Evolutionary conservation across 768 basidiomycete species (phyloP), one percentile per base, ranked within the genome.

Genomic region (Boletus edulis): DNA sequence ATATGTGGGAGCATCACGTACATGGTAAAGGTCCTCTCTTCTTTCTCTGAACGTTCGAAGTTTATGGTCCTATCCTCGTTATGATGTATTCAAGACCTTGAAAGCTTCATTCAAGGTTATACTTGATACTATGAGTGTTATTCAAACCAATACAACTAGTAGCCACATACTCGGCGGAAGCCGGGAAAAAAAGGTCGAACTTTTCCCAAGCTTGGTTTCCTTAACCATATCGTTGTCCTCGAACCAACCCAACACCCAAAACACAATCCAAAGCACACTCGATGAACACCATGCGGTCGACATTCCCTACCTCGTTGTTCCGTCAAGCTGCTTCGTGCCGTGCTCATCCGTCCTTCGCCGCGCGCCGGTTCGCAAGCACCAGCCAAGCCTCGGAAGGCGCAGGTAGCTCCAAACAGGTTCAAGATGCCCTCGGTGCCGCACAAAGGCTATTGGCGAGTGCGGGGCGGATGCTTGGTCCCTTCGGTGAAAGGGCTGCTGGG

Each of bases 341-440:
- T 20, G 46, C 54, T 49, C 38, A 56, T 29, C 52, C 60, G 20
- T 47, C 62, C 24, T 67, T 58, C 39, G 41, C 46, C 17, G 44
- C 52, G n/a, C 66, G 58, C 38, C 80, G 80, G 54, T 75, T 81
- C 65, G 67, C 75, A 20, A 79, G 78, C 22, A 71, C 67, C 51
- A 42, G 41, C 27, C 55, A 54, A 22, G 32, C 46, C 22, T 53
- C 79, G 32, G 78, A 82, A 60, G 71, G 75, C 7, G 71, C 84
- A 2, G 32, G 49, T 35, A 55, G 29, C 43, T 82, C 84, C 67
- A 84, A 88, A 75, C 88, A 86, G 69, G 85, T 87, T 7, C 83
- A 88, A 71, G 85, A 90, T 50, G 76, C 81, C 40, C 72, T 88
- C 56, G 75, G 79, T 46, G 70, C 73, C 42, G 85, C 81, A 10